Conservation (phyloP, 2,329 filamentous ascomycete genomes). For the Sporothrix protearum region DNA sequence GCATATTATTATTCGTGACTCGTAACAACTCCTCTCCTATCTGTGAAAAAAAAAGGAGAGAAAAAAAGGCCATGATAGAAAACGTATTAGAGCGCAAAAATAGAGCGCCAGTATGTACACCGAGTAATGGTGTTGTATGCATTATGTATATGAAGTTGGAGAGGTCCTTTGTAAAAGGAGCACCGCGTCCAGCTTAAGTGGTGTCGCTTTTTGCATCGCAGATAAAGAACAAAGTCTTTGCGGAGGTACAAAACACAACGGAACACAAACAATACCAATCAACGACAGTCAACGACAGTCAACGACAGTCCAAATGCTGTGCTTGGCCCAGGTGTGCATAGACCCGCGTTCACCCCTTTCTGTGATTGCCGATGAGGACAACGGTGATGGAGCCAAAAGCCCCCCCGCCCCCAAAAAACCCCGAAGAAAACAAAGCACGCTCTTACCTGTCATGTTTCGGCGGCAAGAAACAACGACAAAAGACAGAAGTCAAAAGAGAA, state of each 20-base stretch:
- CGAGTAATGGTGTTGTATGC: background rate
- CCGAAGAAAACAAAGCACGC: background rate
- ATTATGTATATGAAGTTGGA: background rate
- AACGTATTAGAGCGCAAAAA: background rate
- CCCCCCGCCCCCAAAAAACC: background rate
- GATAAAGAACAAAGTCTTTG: background rate
- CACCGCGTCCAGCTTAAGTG: background rate
- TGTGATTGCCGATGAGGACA: background rate
- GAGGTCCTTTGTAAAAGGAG: background rate
- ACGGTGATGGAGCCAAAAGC: background rate
- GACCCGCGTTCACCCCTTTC: conserved; percentile 7
- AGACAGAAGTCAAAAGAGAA: background rate
- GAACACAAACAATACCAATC: background rate
- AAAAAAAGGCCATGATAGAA: too few species aligned
- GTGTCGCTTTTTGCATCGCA: background rate
- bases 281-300: background rate
- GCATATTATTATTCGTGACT: background rate
- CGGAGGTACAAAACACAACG: background rate
- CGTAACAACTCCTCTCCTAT: background rate
- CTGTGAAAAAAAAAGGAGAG: background rate
- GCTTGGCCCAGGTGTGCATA: background rate
- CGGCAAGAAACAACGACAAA: background rate
- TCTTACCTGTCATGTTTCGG: background rate
- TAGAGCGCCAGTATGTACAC: background rate
- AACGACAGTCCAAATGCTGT: background rate